Conservation (phyloP, 768 basidiomycete species). For the Russula brevipes region DNA sequence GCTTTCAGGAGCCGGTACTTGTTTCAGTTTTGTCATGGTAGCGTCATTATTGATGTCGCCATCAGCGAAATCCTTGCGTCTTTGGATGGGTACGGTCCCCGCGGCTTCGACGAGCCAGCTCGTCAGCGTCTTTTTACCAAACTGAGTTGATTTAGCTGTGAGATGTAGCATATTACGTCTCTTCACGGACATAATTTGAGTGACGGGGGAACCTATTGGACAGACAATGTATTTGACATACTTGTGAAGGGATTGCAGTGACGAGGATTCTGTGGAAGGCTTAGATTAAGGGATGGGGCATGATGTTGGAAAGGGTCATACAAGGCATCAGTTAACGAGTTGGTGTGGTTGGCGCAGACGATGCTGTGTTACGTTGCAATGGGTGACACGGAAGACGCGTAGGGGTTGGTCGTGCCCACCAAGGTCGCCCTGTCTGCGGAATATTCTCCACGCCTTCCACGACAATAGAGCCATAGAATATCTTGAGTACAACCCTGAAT, state of each 20-base stretch:
- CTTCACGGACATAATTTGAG: conserved; percentile 34
- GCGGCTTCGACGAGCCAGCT: conserved; percentile 88
- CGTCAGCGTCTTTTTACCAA: conserved; percentile 77
- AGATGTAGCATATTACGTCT: conserved; percentile 74
- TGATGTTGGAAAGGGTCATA: conserved; percentile 34
- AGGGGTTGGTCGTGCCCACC: conserved; percentile 39
- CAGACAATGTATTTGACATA: conserved; percentile 29
- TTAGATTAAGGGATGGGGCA: neutral
- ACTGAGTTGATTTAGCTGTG: conserved; percentile 85
- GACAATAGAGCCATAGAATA: conserved; percentile 87
- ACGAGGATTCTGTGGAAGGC: conserved; percentile 53
- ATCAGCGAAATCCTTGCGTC: conserved; percentile 63
- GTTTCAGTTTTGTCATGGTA: conserved; percentile 62
- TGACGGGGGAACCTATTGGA: conserved; percentile 10
- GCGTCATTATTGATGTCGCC: conserved; percentile 58
- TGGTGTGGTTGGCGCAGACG: conserved; percentile 82
- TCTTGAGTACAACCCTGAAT: conserved; percentile 80
- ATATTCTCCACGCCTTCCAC: conserved; percentile 72
- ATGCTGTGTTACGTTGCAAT: conserved; percentile 45
- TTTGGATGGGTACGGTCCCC: conserved; percentile 78
- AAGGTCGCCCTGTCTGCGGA: conserved; percentile 67
- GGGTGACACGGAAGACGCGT: neutral
- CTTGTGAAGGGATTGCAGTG: conserved; percentile 65
- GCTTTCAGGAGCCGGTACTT: conserved; percentile 39
- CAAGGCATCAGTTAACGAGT: conserved; percentile 84